Conservation (phyloP, 2,329 filamentous ascomycete genomes). For the Rugonectria rugulosa region DNA sequence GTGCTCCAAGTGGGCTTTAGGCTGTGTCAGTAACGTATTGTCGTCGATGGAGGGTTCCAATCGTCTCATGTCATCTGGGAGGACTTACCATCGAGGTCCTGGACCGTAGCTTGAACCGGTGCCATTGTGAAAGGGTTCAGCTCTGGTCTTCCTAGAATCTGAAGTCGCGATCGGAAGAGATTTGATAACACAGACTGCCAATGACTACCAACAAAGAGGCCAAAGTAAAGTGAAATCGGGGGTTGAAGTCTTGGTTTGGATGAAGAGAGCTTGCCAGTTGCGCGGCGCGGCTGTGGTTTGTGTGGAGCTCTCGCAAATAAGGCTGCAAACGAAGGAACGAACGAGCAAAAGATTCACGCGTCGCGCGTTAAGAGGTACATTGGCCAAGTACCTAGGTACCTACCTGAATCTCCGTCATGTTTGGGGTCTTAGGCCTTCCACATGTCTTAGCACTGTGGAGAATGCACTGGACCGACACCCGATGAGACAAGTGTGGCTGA, state of each 20-base stretch:
- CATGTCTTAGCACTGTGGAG: not conserved
- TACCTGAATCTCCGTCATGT: too few species aligned
- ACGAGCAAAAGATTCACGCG: conserved; percentile 40
- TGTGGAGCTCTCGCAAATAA: conserved; percentile 32
- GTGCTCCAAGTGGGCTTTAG: conserved; percentile 52
- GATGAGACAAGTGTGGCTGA: conserved; percentile 28
- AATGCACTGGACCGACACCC: too few species aligned
- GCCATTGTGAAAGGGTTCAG: conserved; percentile 40
- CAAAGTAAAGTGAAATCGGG: conserved; percentile 1
- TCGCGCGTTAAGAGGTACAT: conserved; percentile 48
- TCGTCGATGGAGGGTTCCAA: not conserved
- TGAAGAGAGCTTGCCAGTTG: conserved; percentile 22
- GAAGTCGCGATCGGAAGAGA: not conserved
- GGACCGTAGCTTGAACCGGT: conserved; percentile 45
- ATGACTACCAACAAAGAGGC: too few species aligned
- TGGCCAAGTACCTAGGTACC: not conserved
- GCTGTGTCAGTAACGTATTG: conserved; percentile 12
- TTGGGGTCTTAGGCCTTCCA: too few species aligned
- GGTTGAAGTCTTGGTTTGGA: conserved; percentile 7
- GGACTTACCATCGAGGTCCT: conserved; percentile 47
- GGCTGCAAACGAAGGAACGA: conserved; percentile 40
- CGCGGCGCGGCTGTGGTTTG: conserved; percentile 29
- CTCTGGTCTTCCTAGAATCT: not conserved
- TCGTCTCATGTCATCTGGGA: conserved; percentile 1
- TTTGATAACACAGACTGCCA: too few species aligned